Conservation (phyloP, 1,139 yeast genomes). For the Diutina siamensis region DNA sequence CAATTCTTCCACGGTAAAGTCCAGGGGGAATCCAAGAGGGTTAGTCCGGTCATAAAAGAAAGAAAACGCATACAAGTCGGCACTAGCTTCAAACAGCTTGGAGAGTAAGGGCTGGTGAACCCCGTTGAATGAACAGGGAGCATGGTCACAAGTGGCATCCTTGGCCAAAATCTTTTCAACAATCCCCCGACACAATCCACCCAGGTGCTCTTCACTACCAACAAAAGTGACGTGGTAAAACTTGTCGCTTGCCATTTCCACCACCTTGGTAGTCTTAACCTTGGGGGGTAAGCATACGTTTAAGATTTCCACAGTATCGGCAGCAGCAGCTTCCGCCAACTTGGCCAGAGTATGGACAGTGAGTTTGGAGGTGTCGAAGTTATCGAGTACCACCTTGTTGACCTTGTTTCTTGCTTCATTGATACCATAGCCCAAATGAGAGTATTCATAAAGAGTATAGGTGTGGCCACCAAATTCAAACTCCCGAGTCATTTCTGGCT, state of each 20-base stretch:
- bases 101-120: conserved; percentile 89
- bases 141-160: conserved; percentile 57
- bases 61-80: conserved; percentile 82
- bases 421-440: conserved; percentile 91
- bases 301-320: conserved; percentile 29
- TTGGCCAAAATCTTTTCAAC: conserved; percentile 79
- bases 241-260: conserved; percentile 36
- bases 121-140: conserved; percentile 95
- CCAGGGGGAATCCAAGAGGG: conserved; percentile 88
- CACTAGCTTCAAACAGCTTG: conserved; percentile 53
- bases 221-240: conserved; percentile 56
- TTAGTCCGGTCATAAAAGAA: conserved; percentile 89
- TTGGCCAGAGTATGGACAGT: conserved; percentile 21
- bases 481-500: conserved; percentile 82
- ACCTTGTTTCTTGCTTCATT: conserved; percentile 87
- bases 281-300: conserved; percentile 91
- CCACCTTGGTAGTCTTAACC: conserved; percentile 42
- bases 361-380: conserved; percentile 28
- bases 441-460: conserved; percentile 81
- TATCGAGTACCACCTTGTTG: conserved; percentile 46
- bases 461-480: conserved; percentile 71
- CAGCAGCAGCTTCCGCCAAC: conserved; percentile 28
- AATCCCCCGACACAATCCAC: conserved; percentile 73
- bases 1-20: conserved; percentile 78
- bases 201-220: conserved; percentile 44